Percentiles rank a stretch among this genome's conserved stretches.
These are phyloP conservation scores for Candida gigantensis DNA, from an alignment of 1,139 yeast species.

Conservation along the genomic window DNA sequence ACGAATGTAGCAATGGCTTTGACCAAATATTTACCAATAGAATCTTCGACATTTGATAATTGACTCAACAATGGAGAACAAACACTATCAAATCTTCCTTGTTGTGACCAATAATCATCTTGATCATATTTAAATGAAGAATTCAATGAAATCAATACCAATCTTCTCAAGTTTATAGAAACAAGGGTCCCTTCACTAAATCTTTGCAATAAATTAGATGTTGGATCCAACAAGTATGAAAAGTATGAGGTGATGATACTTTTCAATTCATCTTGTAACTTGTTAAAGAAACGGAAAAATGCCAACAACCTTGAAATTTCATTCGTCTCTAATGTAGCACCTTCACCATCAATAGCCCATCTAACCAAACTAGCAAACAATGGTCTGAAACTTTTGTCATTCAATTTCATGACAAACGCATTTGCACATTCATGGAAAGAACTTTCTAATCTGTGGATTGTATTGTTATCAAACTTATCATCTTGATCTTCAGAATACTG, in stretches of 20 bases:
- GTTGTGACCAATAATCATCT: conserved; percentile 93
- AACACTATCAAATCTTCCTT: conserved; percentile 76
- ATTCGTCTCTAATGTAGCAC: conserved; percentile 46
- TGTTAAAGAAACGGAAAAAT: conserved; percentile 84
- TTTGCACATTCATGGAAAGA: conserved; percentile 75
- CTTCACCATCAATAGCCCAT: conserved; percentile 91
- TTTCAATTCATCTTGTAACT: conserved; percentile 78
- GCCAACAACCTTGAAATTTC: conserved; percentile 62
- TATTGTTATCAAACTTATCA: conserved; percentile 61
- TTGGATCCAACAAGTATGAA: conserved; percentile 80
- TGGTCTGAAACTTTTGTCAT: conserved; percentile 92
- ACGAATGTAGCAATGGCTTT: conserved; percentile 80
- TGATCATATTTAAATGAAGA: conserved; percentile 85
- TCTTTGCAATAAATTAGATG: conserved; percentile 52
- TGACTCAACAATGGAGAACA: conserved; percentile 65
- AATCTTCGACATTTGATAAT: conserved; percentile 63
- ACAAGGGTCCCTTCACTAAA: conserved; percentile 40
- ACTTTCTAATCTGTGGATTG: conserved; percentile 79
- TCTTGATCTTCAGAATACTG: conserved; percentile 38
- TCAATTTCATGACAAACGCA: conserved; percentile 80
- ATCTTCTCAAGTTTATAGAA: conserved; percentile 65
- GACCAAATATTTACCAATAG: conserved; percentile 74
- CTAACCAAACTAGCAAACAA: conserved; percentile 82
- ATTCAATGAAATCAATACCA: conserved; percentile 68
- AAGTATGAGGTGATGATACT: conserved; percentile 86